Percentiles rank a stretch among this genome's conserved stretches.
Conservation (phyloP, 1,284 basidiomycete genomes). For the Thecaphora thlaspeos region DNA sequence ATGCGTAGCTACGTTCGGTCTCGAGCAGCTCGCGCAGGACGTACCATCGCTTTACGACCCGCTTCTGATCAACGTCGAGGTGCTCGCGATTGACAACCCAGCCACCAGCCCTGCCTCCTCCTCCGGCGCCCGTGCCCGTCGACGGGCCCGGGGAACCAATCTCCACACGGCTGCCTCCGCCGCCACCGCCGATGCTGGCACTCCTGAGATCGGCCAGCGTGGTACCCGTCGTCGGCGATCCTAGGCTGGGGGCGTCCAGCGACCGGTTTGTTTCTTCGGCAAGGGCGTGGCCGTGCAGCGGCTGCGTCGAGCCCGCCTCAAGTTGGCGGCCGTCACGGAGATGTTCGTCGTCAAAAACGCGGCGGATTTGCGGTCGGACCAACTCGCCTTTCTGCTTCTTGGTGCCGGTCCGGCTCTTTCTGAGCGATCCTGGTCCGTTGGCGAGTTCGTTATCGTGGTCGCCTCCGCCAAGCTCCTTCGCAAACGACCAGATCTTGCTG, state of each 20-base stretch:
- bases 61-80: constrained; percentile 36
- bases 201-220: too few relatives aligned
- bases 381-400: constrained; percentile 18
- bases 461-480: constrained; percentile 16
- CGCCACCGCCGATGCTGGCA: too few relatives aligned
- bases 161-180: too few relatives aligned
- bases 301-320: constrained; percentile 13
- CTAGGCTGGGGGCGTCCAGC: too few relatives aligned
- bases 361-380: constrained; percentile 20
- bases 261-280: too few relatives aligned
- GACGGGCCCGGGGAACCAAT: too few relatives aligned
- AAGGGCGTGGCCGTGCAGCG: too few relatives aligned
- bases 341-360: constrained; percentile 25
- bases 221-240: too few relatives aligned
- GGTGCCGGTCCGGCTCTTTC: constrained; percentile 1
- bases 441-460: constrained; percentile 8
- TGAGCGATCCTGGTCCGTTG: constrained; percentile 12
- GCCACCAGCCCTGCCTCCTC: too few relatives aligned
- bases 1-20: constrained; percentile 83
- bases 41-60: constrained; percentile 73
- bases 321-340: constrained; percentile 7
- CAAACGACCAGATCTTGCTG: constrained; percentile 29
- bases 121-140: too few relatives aligned
- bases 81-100: constrained; percentile 31
- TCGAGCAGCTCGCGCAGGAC: constrained; percentile 69